Percentiles rank a stretch among this genome's conserved stretches.
These are phyloP conservation scores for Ceratobasidium sp. DNA, from an alignment of 1,284 basidiomycete genomes.

Conservation along the genomic window DNA sequence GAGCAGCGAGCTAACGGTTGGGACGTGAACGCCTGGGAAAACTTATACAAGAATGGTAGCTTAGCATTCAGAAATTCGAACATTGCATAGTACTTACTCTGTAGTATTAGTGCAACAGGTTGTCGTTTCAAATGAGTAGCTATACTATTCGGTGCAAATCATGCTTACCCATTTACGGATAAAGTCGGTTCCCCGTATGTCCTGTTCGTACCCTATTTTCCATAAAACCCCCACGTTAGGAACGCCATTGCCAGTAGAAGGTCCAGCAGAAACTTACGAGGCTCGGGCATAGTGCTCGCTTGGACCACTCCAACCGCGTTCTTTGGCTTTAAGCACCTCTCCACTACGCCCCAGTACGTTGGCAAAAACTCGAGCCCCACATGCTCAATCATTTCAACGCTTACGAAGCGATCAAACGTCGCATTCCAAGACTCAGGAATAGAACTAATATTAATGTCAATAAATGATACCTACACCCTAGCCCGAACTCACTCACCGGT, in stretches of 20 bases:
- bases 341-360: too few species aligned
- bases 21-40: conserved; percentile 80
- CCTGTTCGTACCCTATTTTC: conserved; percentile 60
- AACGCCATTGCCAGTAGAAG: neutral
- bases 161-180: conserved; percentile 78
- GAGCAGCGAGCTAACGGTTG: conserved; percentile 62
- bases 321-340: conserved; percentile 71
- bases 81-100: neutral
- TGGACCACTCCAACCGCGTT: conserved; percentile 75
- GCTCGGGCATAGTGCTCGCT: conserved; percentile 81
- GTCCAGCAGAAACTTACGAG: conserved; percentile 55
- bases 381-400: conserved; percentile 81
- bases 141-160: neutral
- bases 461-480: neutral
- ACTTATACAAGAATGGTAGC: too few species aligned
- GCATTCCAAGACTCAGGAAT: conserved; percentile 70
- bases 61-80: conserved; percentile 48
- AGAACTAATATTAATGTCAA: conserved; percentile 46
- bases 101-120: neutral
- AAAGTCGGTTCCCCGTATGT: conserved; percentile 72
- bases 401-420: conserved; percentile 73
- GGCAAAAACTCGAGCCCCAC: too few species aligned
- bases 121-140: too few species aligned
- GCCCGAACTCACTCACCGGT: conserved; percentile 9
- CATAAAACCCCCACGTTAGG: neutral